Base-by-base conservation (phyloP, 805 yeast species). In the Hanseniaspora pseudoguilliermondii region DNA sequence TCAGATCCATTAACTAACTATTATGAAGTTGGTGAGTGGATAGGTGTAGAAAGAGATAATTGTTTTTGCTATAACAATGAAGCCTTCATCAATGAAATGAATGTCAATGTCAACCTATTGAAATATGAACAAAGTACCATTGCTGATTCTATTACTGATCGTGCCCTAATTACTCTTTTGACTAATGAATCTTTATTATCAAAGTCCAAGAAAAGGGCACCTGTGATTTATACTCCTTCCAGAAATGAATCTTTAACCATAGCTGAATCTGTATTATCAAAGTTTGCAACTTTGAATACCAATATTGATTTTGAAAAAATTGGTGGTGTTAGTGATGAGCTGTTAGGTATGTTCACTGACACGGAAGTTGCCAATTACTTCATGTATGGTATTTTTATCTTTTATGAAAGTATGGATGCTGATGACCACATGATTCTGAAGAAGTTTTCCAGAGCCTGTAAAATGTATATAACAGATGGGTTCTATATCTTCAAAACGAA, bases 21-120 rank as follows among this genome's bases (percentile, higher is more conserved):
- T 3, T 74, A 79, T 52, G 96, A 87, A 60, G 68, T 90, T 57
- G 91, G 86, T 1, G 86, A 83, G 54, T 93, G 97, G 96, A 68
- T 93, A 32, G 95, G 93, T 2, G 82, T 84, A 27, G 61, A 75
- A 1, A 83, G 80, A 62, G 71, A 68, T 21, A 73, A 80, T 49
- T 73, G 82, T 6, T 87, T 74, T 71, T 89, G 88, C 62, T 89
- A 84, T 36, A n/a, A 21, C 32, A 51, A 51, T 27, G 29, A n/a
- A 3, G 9, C 39, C 65, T 75, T 80, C 18, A 82, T 95, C 0
- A 71, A 71, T 50, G 83, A 81, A 46, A 72, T 91, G 57, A 70
- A 72, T 9, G 64, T 70, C 44, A 80, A 85, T 3, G 61, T 87
- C 15, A 79, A 76, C 55, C 79, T 85, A 21, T 82, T 75, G 60